phyloP scores from a whole-genome alignment of 2,329 filamentous ascomycete genomes.

The Aspergillus novofumigatus region DNA sequence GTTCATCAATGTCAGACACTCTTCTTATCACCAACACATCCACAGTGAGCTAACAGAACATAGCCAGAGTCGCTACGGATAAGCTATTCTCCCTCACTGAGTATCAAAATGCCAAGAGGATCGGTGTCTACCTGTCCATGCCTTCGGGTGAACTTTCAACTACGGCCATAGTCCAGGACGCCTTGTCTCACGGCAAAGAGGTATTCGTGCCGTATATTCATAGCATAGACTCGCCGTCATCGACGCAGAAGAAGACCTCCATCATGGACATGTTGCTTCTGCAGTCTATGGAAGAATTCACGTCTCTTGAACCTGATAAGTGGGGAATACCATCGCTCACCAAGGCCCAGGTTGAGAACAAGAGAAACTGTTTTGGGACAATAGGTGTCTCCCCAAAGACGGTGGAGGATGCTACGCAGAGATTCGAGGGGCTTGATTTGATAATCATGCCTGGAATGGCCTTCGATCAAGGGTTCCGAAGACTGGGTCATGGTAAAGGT shows the following conservation, averaged over 20 bases:
- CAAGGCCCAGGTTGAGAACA: slow-evolving; percentile 57
- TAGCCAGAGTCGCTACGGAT: slow-evolving; percentile 64
- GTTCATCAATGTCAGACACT: slow-evolving; percentile 61
- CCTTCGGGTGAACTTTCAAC: slow-evolving; percentile 82
- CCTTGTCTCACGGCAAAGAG: slow-evolving; percentile 69
- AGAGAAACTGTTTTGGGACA: slow-evolving; percentile 71
- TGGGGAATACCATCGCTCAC: slow-evolving; percentile 94
- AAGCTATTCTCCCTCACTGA: slow-evolving; percentile 64
- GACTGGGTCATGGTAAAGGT: slow-evolving; percentile 89
- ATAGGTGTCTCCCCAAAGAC: slow-evolving; percentile 37
- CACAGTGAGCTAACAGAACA: slow-evolving; percentile 18
- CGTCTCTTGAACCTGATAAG: slow-evolving; percentile 68
- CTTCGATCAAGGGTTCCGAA: slow-evolving; percentile 71
- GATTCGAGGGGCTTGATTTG: slow-evolving; percentile 62
- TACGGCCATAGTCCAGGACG: slow-evolving; percentile 73
- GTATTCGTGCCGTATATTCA: slow-evolving; percentile 92
- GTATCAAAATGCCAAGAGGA: slow-evolving; percentile 68
- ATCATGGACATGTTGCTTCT: slow-evolving; percentile 96
- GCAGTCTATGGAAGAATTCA: slow-evolving; percentile 69
- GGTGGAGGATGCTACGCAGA: slow-evolving; percentile 14
- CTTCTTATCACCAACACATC: background rate
- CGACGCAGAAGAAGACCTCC: slow-evolving; percentile 50
- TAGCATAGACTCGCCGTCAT: slow-evolving; percentile 43
- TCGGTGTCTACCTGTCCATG: slow-evolving; percentile 94
- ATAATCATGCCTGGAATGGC: slow-evolving; percentile 91